Percentiles rank a stretch among this genome's conserved stretches.
These are phyloP conservation scores for Acer yangbiense DNA, from an alignment of 345 rosid genomes.

Conservation along the genomic window DNA sequence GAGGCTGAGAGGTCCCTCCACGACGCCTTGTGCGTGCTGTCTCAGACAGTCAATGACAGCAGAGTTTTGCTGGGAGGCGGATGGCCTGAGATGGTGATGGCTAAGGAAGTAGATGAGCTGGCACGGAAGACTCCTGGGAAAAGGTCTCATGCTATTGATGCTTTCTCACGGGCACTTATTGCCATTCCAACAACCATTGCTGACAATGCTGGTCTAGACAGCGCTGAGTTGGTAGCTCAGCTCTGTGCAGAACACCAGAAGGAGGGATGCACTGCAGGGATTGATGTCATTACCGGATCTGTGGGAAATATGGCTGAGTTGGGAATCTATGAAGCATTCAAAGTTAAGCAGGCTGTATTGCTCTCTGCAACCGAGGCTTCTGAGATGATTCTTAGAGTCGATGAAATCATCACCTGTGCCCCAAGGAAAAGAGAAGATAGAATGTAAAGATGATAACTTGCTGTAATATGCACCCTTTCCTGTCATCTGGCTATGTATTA, in stretches of 20 bases:
- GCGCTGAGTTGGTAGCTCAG: constrained; percentile 91
- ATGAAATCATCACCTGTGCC: constrained; percentile 81
- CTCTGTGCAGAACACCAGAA: constrained; percentile 96
- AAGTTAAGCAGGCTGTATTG: constrained; percentile 92
- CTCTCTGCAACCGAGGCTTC: constrained; percentile 98
- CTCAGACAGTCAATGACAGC: constrained; percentile 90
- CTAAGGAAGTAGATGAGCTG: constrained; percentile 93
- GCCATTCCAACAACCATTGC: constrained; percentile 91
- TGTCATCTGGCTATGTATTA: constrained; percentile 3
- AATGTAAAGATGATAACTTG: constrained; percentile 42
- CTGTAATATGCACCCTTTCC: not conserved
- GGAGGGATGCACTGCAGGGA: constrained; percentile 80
- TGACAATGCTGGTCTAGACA: constrained; percentile 98
- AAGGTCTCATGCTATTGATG: constrained; percentile 94
- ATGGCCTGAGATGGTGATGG: constrained; percentile 99
- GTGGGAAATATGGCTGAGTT: constrained; percentile 88
- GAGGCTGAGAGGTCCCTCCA: constrained; percentile 99
- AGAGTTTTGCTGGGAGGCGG: constrained; percentile 97
- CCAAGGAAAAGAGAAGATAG: constrained; percentile 81
- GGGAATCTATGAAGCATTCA: constrained; percentile 90
- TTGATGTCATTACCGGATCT: constrained; percentile 90
- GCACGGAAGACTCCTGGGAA: constrained; percentile 91
- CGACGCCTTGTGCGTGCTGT: constrained; percentile 94
- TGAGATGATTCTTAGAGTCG: constrained; percentile 85
- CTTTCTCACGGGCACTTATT: constrained; percentile 81